Percentiles rank a stretch among this genome's conserved stretches.
These are phyloP conservation scores for Clonostachys byssicola DNA, from an alignment of 2,329 filamentous ascomycete species.

Conservation along the genomic window DNA sequence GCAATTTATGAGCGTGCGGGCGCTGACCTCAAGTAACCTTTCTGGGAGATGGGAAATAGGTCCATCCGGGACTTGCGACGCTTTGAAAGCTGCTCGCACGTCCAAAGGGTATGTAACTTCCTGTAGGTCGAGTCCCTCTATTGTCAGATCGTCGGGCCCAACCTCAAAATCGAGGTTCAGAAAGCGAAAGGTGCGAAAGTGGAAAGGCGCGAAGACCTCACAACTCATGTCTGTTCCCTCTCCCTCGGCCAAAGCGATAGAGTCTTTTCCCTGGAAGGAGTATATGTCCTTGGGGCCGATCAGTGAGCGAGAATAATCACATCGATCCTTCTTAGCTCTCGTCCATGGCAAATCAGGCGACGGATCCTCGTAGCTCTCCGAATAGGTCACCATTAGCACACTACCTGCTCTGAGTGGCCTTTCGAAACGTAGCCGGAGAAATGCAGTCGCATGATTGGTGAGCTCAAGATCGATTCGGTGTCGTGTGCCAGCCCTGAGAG, in stretches of 20 bases:
- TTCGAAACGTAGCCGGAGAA: constrained; percentile 10
- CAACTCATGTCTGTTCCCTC: not conserved
- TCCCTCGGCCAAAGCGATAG: not conserved
- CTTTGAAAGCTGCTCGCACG: not conserved
- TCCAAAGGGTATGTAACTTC: constrained; percentile 3
- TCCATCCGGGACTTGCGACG: not conserved
- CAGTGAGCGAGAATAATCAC: constrained; percentile 21
- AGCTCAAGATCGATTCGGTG: constrained; percentile 9
- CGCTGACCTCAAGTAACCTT: constrained; percentile 7
- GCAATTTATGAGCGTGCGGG: constrained; percentile 10
- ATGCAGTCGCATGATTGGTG: constrained; percentile 15
- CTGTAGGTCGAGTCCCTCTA: not conserved
- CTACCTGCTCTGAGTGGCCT: not conserved
- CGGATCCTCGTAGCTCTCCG: constrained; percentile 23
- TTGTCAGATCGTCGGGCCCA: not conserved
- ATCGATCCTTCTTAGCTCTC: constrained; percentile 26
- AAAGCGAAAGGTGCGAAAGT: constrained; percentile 6
- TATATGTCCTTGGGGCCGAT: constrained; percentile 29
- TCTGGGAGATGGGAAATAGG: not conserved
- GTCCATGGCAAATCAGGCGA: constrained; percentile 30
- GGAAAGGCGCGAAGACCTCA: constrained; percentile 4
- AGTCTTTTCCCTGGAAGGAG: constrained; percentile 8
- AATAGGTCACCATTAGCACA: constrained; percentile 16
- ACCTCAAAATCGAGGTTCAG: constrained; percentile 2
- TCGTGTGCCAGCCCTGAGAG: not conserved